phyloP scores from a whole-genome alignment of 1,284 basidiomycete species.

The Austroboletus novae-zelandiae region DNA sequence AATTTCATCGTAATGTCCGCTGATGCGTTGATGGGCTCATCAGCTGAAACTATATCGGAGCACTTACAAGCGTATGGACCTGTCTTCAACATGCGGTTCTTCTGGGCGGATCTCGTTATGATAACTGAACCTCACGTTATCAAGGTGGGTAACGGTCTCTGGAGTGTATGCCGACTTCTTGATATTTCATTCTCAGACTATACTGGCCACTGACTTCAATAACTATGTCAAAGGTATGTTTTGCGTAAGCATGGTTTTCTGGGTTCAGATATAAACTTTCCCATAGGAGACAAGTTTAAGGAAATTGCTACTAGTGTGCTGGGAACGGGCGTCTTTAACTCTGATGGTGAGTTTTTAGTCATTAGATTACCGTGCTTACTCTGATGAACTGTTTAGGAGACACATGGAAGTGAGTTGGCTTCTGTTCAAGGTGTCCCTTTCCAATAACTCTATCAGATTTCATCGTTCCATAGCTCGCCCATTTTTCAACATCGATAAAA shows the following conservation, averaged over 20 bases:
- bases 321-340: constrained; percentile 47
- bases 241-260: background rate
- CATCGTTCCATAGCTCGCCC: constrained; percentile 48
- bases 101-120: constrained; percentile 35
- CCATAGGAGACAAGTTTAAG: constrained; percentile 30
- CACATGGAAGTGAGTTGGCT: constrained; percentile 37
- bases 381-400: constrained; percentile 30
- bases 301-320: constrained; percentile 33
- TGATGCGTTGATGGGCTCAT: background rate
- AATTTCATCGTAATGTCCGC: background rate
- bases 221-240: constrained; percentile 42
- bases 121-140: constrained; percentile 35
- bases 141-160: constrained; percentile 8
- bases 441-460: constrained; percentile 24
- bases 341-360: background rate
- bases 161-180: background rate
- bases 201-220: constrained; percentile 42
- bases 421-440: background rate
- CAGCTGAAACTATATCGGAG: constrained; percentile 15
- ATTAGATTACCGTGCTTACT: background rate
- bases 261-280: constrained; percentile 5
- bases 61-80: constrained; percentile 17
- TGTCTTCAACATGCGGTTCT: constrained; percentile 25
- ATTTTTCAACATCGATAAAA: constrained; percentile 43
- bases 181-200: constrained; percentile 22